Evolutionary conservation across 2,329 filamentous ascomycete species (phyloP).

Genomic region (Polychaeton citri): DNA sequence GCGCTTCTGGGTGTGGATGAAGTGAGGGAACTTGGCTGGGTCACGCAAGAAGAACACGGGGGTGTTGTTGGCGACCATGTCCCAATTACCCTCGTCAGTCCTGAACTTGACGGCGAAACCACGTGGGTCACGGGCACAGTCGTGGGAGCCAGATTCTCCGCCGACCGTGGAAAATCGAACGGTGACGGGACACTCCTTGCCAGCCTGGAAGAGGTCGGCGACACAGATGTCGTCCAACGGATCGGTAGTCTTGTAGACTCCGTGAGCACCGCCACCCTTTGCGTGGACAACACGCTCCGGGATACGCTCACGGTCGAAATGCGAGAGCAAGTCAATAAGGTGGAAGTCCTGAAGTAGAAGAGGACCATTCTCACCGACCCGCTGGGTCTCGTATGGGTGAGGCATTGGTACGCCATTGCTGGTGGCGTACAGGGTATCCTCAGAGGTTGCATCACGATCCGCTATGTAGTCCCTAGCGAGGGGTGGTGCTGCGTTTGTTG

Average conservation of each 20-base stretch:
- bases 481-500: slow-evolving; percentile 12
- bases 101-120: slow-evolving; percentile 36
- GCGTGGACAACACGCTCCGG: slow-evolving; percentile 39
- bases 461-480: slow-evolving; percentile 30
- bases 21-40: slow-evolving; percentile 58
- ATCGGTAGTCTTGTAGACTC: slow-evolving; percentile 34
- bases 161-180: slow-evolving; percentile 65
- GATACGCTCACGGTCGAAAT: slow-evolving; percentile 38
- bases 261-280: slow-evolving; percentile 36
- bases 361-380: slow-evolving; percentile 44
- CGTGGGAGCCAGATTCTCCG: slow-evolving; percentile 57
- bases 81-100: slow-evolving; percentile 51
- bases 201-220: slow-evolving; percentile 40
- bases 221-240: slow-evolving; percentile 31
- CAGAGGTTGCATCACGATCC: slow-evolving; percentile 29
- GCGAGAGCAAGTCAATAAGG: slow-evolving; percentile 35
- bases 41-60: slow-evolving; percentile 66
- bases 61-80: slow-evolving; percentile 60
- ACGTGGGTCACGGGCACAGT: slow-evolving; percentile 58
- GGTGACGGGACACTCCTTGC: slow-evolving; percentile 55
- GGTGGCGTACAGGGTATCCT: slow-evolving; percentile 40
- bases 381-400: slow-evolving; percentile 45
- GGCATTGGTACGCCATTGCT: slow-evolving; percentile 44
- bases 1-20: slow-evolving; percentile 66
- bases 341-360: slow-evolving; percentile 42